Percentiles rank a stretch among this genome's conserved stretches.
These are phyloP conservation scores for Dioscorea alata DNA, from an alignment of 106 monocot genomes.

Conservation along the genomic window DNA sequence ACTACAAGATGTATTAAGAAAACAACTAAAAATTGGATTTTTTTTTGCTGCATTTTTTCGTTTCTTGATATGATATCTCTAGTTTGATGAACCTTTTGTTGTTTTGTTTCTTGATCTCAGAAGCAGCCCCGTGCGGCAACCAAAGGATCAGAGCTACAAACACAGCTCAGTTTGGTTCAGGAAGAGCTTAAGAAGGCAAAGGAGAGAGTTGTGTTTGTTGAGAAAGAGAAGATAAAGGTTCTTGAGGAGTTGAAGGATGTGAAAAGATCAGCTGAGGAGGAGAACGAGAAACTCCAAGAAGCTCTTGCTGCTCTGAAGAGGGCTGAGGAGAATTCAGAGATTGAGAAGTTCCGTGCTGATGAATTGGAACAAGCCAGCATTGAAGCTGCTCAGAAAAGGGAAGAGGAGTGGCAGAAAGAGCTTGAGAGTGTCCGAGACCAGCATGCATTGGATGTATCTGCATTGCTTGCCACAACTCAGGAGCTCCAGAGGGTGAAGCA, in stretches of 20 bases:
- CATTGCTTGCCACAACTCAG: constrained; percentile 29
- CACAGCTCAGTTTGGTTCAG: constrained; percentile 24
- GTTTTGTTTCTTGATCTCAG: constrained; percentile 12
- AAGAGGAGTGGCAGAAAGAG: constrained; percentile 61
- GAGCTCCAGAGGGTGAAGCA: constrained; percentile 52
- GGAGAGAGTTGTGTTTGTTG: constrained; percentile 34
- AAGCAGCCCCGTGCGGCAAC: constrained; percentile 13
- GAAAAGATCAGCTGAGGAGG: constrained; percentile 40
- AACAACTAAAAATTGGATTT: neutral
- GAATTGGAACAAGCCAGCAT: constrained; percentile 60
- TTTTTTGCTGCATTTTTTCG: neutral
- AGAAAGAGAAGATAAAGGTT: constrained; percentile 36
- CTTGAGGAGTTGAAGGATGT: constrained; percentile 62
- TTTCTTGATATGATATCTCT: neutral
- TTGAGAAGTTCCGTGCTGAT: constrained; percentile 38
- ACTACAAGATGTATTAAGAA: constrained; percentile 47
- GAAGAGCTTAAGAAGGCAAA: constrained; percentile 55
- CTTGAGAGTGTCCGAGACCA: constrained; percentile 37
- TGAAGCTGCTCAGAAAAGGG: constrained; percentile 41
- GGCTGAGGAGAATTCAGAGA: constrained; percentile 53
- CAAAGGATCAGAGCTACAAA: constrained; percentile 32
- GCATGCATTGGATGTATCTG: constrained; percentile 39
- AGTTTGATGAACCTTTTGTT: neutral
- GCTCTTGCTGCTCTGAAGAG: constrained; percentile 38
- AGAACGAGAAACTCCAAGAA: constrained; percentile 37